Evolutionary conservation across 208 protist genomes (phyloP).

Genomic region (Crithidia brevicula): DNA sequence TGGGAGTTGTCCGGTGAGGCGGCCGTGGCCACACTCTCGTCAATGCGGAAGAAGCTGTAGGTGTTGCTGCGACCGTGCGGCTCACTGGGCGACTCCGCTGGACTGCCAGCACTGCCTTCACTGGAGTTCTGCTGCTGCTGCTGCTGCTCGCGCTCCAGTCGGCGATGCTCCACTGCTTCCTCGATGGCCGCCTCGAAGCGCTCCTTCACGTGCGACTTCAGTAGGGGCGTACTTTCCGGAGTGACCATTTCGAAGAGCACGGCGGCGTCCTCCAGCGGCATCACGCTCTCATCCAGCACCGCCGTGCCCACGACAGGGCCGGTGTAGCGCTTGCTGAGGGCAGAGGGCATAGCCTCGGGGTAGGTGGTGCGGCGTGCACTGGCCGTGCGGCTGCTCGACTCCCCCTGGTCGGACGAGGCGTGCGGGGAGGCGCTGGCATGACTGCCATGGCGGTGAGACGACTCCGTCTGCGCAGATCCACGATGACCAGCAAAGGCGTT

Average conservation of each 20-base stretch:
- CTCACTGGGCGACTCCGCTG: not conserved
- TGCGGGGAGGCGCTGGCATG: not conserved
- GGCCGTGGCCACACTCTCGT: not conserved
- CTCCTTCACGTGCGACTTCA: conserved; percentile 17
- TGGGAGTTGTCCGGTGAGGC: not conserved
- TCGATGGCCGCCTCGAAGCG: conserved; percentile 26
- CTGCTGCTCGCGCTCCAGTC: conserved; percentile 3
- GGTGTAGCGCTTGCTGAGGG: conserved; percentile 1
- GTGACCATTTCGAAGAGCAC: conserved; percentile 25
- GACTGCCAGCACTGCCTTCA: not conserved
- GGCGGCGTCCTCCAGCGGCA: conserved; percentile 9
- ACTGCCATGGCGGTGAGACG: conserved; percentile 4
- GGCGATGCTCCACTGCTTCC: not conserved
- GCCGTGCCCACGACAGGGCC: conserved; percentile 29
- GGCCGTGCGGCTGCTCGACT: not conserved
- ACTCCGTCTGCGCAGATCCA: too few species aligned
- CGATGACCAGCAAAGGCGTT: not conserved
- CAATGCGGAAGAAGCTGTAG: conserved; percentile 9
- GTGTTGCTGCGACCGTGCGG: conserved; percentile 6
- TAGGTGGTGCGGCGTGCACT: conserved; percentile 3
- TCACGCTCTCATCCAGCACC: conserved; percentile 22
- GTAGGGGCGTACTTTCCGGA: conserved; percentile 11
- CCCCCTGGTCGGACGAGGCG: not conserved
- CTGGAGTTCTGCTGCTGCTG: conserved; percentile 3
- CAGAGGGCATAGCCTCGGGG: conserved; percentile 26